Evolutionary conservation across 129 eudicot genomes (phyloP), one percentile per base, ranked within the genome.

Genomic region (Ambrosia trifida): DNA sequence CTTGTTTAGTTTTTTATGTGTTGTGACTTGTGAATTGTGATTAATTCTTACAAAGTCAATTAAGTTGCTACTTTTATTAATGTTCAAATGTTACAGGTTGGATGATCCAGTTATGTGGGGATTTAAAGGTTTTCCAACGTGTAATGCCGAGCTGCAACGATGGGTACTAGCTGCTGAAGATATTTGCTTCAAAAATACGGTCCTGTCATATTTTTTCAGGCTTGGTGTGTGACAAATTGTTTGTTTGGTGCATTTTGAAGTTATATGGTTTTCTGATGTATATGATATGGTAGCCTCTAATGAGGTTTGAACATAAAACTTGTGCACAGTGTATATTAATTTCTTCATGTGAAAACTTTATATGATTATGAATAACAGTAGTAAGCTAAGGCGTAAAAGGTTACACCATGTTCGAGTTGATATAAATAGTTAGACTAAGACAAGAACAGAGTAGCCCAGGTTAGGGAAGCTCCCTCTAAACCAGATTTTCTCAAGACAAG

Each of bases 31-130:
- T n/a, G n/a, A n/a, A n/a, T n/a, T n/a, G n/a, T 68, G 33, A 18
- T 54, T 16, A 12, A 4, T 24, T 28, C 7, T 57, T 28, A 32
- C 8, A 11, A 4, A 3, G 28, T 16, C 10, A 16, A 51, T 24
- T 24, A 24, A 24, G 58, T 51, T 51, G 18, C 8, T 51, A 8
- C 7, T 16, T 16, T 50, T 51, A 10, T 51, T 7, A 11, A 19
- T 54, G 5, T 54, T 54, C n/a, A 24, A 54, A 5, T 0, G 4
- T 24, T 77, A 47, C 88, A 94, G 98, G 78, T 84, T 94, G 79
- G 99, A 94, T 84, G 99, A 94, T 66, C 99, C 99, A 9, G 86
- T 84, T 35, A 87, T 94, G 97, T 90, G 99, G 99, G 99, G 89
- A 64, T 82, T 87, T 54, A 87, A 84, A 83, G 99, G 96, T 40